Conservation (phyloP, 164 flowering plant species). For the Stephania yunnanensis region DNA sequence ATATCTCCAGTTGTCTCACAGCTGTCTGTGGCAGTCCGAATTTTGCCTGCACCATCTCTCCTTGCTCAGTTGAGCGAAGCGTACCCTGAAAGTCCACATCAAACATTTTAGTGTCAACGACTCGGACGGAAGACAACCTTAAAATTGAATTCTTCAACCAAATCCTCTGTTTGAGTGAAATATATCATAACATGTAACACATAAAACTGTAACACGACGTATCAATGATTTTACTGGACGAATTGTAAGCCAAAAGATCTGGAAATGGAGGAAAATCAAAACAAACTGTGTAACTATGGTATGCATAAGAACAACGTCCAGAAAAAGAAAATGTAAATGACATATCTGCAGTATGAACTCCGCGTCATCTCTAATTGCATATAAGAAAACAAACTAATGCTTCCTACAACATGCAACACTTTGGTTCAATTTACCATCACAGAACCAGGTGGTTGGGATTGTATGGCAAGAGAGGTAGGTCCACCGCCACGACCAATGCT, state of each 20-base stretch:
- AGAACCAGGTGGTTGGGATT: constrained; percentile 97
- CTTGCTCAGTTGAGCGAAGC: constrained; percentile 95
- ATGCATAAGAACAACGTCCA: no score
- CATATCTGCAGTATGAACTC: no score
- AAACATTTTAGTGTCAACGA: not conserved
- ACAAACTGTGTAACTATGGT: no score
- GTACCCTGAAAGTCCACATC: constrained; percentile 57
- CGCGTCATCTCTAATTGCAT: no score
- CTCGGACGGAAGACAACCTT: no score
- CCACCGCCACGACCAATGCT: constrained; percentile 98
- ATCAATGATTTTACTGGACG: no score
- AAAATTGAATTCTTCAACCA: no score
- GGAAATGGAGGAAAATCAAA: not conserved
- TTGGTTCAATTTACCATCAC: constrained; percentile 56
- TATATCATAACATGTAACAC: no score
- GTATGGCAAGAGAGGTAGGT: constrained; percentile 94
- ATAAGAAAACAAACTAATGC: not conserved
- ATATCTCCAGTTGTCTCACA: constrained; percentile 84
- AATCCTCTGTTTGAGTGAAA: no score
- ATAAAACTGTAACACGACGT: no score
- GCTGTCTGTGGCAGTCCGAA: constrained; percentile 89
- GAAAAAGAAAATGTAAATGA: no score
- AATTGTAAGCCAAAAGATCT: not conserved
- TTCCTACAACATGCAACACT: not conserved
- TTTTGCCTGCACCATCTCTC: constrained; percentile 98